These are phyloP conservation scores for Vitis vinifera DNA, from an alignment of 164 flowering plant genomes.

Conservation along the genomic window ASM3070453v1 NC_081807.1:10443001-10443500, in stretches of 20 bases:
- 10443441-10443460: background rate
- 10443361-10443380: too few relatives aligned
- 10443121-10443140: conserved; percentile 63
- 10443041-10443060: conserved; percentile 69
- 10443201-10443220: too few relatives aligned
- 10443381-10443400: too few relatives aligned
- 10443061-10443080: conserved; percentile 63
- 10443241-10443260: background rate
- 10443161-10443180: too few relatives aligned
- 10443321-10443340: too few relatives aligned
- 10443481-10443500: conserved; percentile 7
- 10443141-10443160: conserved; percentile 59
- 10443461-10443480: conserved; percentile 4
- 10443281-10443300: background rate
- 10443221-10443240: background rate
- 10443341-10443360: too few relatives aligned
- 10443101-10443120: conserved; percentile 71
- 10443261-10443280: background rate
- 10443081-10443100: conserved; percentile 76
- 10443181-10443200: too few relatives aligned
- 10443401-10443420: too few relatives aligned
- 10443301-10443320: background rate
- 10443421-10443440: background rate
- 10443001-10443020: conserved; percentile 31
- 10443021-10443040: conserved; percentile 65